Conservation (phyloP, 2,329 filamentous ascomycete genomes). For the Epichloe glyceriae region DNA sequence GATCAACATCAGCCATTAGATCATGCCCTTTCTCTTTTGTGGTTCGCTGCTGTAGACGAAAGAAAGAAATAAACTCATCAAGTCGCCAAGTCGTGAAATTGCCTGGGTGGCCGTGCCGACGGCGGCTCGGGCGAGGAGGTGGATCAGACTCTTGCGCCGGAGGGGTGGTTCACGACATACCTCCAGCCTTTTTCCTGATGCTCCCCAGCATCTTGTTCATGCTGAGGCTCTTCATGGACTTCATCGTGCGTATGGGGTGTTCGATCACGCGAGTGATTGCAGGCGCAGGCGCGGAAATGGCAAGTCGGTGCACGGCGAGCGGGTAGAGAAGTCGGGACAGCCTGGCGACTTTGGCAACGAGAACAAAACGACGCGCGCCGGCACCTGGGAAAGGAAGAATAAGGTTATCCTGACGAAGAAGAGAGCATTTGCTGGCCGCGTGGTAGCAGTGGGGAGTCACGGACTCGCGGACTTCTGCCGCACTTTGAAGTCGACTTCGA, state of each 20-base stretch:
- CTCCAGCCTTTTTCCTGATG: conserved; percentile 35
- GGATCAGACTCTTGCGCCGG: background rate
- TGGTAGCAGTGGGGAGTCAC: background rate
- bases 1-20: background rate
- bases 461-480: background rate
- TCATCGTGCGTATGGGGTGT: conserved; percentile 18
- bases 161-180: conserved; percentile 7
- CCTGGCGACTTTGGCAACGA: background rate
- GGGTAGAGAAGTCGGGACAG: background rate
- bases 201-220: conserved; percentile 44
- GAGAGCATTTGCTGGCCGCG: background rate
- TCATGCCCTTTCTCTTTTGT: background rate
- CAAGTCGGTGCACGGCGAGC: no score
- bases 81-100: background rate
- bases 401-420: background rate
- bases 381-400: background rate
- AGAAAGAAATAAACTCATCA: background rate
- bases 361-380: background rate
- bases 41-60: no score
- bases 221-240: conserved; percentile 38
- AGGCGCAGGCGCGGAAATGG: background rate
- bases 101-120: background rate
- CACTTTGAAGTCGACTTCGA: background rate
- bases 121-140: background rate
- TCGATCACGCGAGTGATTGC: background rate